A percentile compares a stretch with the other conserved stretches of the same genome.
These are phyloP conservation scores for Hyaloscypha variabilis DNA, from an alignment of 495 filamentous ascomycete genomes.

Conservation along the genomic window DNA sequence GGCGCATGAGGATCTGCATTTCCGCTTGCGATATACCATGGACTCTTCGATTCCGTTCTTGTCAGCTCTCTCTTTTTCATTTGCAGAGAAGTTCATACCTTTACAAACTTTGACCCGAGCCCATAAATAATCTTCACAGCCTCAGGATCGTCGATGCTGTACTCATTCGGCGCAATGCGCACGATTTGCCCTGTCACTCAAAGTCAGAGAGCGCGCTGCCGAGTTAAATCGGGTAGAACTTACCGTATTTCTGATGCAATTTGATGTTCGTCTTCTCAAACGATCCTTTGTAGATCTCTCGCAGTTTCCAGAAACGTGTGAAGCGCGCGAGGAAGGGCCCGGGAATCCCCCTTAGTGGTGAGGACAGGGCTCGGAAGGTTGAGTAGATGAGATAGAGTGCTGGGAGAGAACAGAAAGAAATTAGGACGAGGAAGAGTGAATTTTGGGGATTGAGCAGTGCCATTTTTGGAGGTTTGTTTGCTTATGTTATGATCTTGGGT, in stretches of 20 bases:
- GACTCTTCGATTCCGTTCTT: not conserved
- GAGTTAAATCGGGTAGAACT: slow-evolving; percentile 20
- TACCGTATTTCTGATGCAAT: slow-evolving; percentile 42
- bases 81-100: not conserved
- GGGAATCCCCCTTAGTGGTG: slow-evolving; percentile 24
- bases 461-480: not conserved
- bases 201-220: not conserved
- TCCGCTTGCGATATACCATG: slow-evolving; percentile 10
- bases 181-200: slow-evolving; percentile 41
- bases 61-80: not conserved
- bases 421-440: not conserved
- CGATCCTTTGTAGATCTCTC: slow-evolving; percentile 37
- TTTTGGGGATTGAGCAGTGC: not conserved
- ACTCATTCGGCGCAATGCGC: slow-evolving; percentile 51
- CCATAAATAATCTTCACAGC: slow-evolving; percentile 50
- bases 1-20: not conserved
- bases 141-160: slow-evolving; percentile 48
- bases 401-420: not conserved
- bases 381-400: not conserved
- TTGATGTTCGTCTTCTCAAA: slow-evolving; percentile 47
- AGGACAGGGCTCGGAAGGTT: not conserved
- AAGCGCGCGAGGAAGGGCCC: slow-evolving; percentile 38
- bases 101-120: slow-evolving; percentile 25
- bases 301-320: slow-evolving; percentile 49
- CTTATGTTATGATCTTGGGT: not conserved